These are phyloP conservation scores for Pinguiococcus pyrenoidosus DNA, from an alignment of 108 stramenopile genomes.

Conservation along the genomic window DNA sequence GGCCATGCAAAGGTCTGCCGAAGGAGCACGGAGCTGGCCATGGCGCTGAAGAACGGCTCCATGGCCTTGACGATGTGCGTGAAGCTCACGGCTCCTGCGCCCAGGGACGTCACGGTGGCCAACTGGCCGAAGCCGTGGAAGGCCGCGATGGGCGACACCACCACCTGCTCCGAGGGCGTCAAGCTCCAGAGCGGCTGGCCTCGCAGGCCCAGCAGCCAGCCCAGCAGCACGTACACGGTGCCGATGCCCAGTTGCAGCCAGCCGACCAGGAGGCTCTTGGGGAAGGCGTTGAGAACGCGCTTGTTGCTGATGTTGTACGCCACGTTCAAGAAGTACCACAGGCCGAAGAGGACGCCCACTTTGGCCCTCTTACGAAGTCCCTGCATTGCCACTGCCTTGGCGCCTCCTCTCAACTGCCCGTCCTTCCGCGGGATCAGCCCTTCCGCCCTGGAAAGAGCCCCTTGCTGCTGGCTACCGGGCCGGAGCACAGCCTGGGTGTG, in stretches of 20 bases:
- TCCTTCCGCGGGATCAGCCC: too few relatives aligned
- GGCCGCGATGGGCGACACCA: slow-evolving; percentile 78
- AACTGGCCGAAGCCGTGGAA: slow-evolving; percentile 87
- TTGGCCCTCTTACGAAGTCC: too few relatives aligned
- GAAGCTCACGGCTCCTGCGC: slow-evolving; percentile 56
- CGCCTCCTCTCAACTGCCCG: too few relatives aligned
- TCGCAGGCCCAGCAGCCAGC: slow-evolving; percentile 70
- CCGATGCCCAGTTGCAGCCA: slow-evolving; percentile 89
- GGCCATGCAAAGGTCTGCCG: too few relatives aligned
- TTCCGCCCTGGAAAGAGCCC: too few relatives aligned
- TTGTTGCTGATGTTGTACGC: not conserved
- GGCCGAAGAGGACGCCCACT: not conserved
- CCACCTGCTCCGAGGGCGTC: too few relatives aligned
- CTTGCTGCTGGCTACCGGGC: too few relatives aligned
- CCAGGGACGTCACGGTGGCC: slow-evolving; percentile 50
- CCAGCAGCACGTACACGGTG: slow-evolving; percentile 64
- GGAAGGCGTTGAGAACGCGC: slow-evolving; percentile 76
- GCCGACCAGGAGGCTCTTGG: slow-evolving; percentile 81
- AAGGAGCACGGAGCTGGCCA: slow-evolving; percentile 66
- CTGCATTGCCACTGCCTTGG: too few relatives aligned
- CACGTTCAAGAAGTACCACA: slow-evolving; percentile 2
- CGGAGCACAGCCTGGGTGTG: too few relatives aligned
- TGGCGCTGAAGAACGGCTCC: slow-evolving; percentile 37
- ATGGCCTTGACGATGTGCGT: slow-evolving; percentile 34
- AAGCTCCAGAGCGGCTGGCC: slow-evolving; percentile 87